Base-by-base conservation (phyloP, 179 eudicot genomes). In the Kewa caespitosa region DNA sequence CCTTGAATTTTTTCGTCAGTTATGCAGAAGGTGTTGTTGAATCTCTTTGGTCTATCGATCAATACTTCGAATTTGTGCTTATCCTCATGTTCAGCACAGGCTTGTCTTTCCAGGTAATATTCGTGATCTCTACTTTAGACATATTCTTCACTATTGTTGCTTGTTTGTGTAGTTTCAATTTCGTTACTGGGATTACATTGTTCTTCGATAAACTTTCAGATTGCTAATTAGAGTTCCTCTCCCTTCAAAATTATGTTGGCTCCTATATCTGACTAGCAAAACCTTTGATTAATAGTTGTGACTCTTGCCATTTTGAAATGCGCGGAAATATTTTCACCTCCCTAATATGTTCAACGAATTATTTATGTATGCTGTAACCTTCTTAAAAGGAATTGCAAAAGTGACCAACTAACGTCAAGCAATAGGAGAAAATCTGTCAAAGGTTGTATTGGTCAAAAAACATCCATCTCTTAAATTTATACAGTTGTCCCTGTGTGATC, bases 21-120 rank as follows among this genome's bases (percentile, higher is more conserved):
- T 95, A 95, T 71, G 98, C 99, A 0, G 99, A 95, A 86, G 98
- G 99, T 62, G 99, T 79, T 75, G 99, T 95, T 13, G 99, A 95
- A 81, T 95, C 99, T 43, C 67, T 95, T 34, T 95, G 99, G 99
- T 93, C 99, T 34, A 95, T 95, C 79, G 98, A 95, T 87, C 97
- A 95, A 73, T 95, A 95, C 80, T 95, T 95, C 31, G 99, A 95
- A 74, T 95, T 95, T 83, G 98, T 95, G 63, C 92, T 95, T 39
- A 83, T 93, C 70, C 97, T 95, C 79, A 87, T 95, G 98, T 91
- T 95, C 81, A 95, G 99, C 86, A 95, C 99, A 8, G 99, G 99
- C 60, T 83, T 95, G 79, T 95, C 99, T 64, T 95, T 95, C 85
- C 98, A 95, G 98, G 99, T 91, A 89, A 69, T 63, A 17, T 66